Base-by-base conservation (phyloP, 2,329 filamentous ascomycete species). In the Trichoderma oligosporum region DNA sequence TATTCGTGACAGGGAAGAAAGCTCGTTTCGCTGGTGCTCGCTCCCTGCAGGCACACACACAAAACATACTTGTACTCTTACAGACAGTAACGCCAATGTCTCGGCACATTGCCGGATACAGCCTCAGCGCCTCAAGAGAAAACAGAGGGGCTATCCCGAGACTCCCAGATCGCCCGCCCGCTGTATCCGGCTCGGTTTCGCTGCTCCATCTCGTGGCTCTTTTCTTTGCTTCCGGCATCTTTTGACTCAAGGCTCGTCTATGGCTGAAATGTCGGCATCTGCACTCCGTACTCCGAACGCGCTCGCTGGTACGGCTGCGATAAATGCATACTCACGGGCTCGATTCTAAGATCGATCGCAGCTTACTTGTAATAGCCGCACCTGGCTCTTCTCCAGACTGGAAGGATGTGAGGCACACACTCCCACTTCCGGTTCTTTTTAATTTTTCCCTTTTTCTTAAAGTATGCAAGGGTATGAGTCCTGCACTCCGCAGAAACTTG, bases 181-280 rank as follows among this genome's bases (percentile, higher is more conserved):
- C 41, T 55, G 51, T 46, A 27, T 55, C 51, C 51, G 51, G 51
- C 51, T 46, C 51, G 41, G 51, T 55, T n/a, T 55, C 41, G 51
- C 51, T 27, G 51, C 51, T 55, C 22, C 20, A 45, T 45, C 51
- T 45, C 42, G 31, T 44, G 51, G 51, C 51, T 46, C 31, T 16
- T 55, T 22, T 25, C 14, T 29, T 46, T 55, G 51, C 51, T 35
- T 27, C 31, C 31, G 51, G 31, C 33, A 29, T 11, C 33, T 27
- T 24, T 45, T 14, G 16, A 6, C 31, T 42, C 14, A 20, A 27
- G 22, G 16, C 4, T 41, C 31, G 51, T 29, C 27, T 27, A n/a
- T n/a, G n/a, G 16, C 44, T 38, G 51, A 11, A 38, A 18, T 35
- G 39, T 55, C 41, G 51, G 51, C 31, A 45, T 45, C 51, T 36